A percentile compares a stretch with the other conserved stretches of the same genome.
Conservation (phyloP, 2,329 filamentous ascomycete species). For the Monosporascus sp. region DNA sequence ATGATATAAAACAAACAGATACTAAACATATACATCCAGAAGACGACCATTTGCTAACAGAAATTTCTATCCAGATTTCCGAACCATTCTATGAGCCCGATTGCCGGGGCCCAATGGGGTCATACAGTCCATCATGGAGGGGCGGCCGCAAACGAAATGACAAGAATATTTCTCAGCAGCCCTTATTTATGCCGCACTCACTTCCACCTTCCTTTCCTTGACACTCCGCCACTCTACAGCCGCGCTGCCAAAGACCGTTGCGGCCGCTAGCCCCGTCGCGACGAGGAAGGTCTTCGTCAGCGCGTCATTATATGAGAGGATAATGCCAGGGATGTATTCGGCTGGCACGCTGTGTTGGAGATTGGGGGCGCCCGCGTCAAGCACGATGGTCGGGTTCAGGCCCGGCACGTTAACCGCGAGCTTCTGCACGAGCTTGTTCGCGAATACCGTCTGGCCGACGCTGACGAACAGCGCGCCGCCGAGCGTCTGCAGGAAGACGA, state of each 20-base stretch:
- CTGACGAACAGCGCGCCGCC: slow-evolving; percentile 45
- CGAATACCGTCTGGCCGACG: slow-evolving; percentile 46
- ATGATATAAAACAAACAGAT: too few relatives aligned
- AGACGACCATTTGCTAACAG: too few relatives aligned
- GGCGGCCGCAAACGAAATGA: not conserved
- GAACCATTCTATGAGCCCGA: too few relatives aligned
- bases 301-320: slow-evolving; percentile 39
- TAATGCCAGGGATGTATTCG: slow-evolving; percentile 27
- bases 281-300: slow-evolving; percentile 37
- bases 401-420: slow-evolving; percentile 29
- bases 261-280: slow-evolving; percentile 2
- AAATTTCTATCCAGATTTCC: too few relatives aligned
- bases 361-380: slow-evolving; percentile 32
- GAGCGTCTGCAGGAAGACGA: slow-evolving; percentile 38
- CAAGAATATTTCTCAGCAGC: not conserved
- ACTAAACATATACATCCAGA: too few relatives aligned
- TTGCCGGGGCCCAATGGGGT: too few relatives aligned
- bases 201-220: not conserved
- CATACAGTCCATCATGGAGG: not conserved
- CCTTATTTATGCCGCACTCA: not conserved
- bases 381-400: slow-evolving; percentile 27
- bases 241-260: not conserved
- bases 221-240: not conserved
- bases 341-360: slow-evolving; percentile 24
- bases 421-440: slow-evolving; percentile 37